These are phyloP conservation scores for Volvox carteri DNA, from an alignment of 163 green algal species.

Conservation along the genomic window DNA sequence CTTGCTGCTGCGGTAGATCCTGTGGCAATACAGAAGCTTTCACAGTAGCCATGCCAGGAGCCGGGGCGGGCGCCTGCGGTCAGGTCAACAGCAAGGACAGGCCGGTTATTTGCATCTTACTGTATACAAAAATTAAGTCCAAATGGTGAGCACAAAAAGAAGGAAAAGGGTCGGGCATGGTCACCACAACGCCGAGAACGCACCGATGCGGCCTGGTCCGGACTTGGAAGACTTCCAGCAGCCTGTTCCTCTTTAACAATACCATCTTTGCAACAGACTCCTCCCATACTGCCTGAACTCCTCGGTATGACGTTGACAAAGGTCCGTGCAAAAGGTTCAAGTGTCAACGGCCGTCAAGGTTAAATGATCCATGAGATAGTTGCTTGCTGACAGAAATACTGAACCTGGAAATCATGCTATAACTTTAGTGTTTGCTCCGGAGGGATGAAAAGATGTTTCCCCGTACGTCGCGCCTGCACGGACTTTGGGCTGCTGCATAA, in stretches of 20 bases:
- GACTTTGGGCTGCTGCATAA: neutral
- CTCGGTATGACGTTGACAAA: neutral
- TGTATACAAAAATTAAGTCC: neutral
- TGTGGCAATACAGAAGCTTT: neutral
- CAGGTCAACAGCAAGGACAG: conserved; percentile 2
- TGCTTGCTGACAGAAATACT: too few relatives aligned
- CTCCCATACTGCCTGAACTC: neutral
- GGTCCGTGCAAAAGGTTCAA: neutral
- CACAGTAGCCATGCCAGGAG: neutral
- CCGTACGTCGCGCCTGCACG: neutral
- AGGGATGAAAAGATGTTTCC: conserved; percentile 7
- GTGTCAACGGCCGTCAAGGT: neutral
- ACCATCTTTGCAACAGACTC: conserved; percentile 44
- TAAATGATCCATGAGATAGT: neutral
- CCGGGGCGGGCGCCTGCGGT: conserved; percentile 12
- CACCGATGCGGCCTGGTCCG: neutral
- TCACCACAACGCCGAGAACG: neutral
- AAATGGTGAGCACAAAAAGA: neutral
- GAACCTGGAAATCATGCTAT: too few relatives aligned
- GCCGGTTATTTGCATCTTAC: neutral
- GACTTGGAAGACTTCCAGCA: neutral
- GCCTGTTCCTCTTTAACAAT: neutral
- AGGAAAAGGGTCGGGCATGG: neutral
- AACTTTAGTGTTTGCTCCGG: too few relatives aligned
- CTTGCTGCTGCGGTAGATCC: neutral